phyloP scores from a whole-genome alignment of 768 basidiomycete genomes.

The Russula abietina region DNA sequence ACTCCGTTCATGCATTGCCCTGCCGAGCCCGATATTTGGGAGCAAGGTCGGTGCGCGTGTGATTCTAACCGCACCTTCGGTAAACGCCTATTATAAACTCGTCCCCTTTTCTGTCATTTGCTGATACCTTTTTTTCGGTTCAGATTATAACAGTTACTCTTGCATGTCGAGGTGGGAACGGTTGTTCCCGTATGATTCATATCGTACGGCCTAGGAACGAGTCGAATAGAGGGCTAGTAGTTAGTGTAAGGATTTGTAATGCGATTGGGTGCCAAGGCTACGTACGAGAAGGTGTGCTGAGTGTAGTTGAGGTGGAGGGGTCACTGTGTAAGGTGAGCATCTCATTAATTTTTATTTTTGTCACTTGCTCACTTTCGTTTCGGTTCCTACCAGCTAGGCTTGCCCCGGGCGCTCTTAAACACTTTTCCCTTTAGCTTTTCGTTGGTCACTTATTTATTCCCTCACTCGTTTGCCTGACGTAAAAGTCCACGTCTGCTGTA shows the following conservation, averaged over 20 bases:
- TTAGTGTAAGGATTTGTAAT: no score
- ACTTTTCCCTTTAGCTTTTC: neutral
- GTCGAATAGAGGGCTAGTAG: no score
- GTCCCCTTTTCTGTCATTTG: neutral
- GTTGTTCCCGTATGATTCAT: neutral
- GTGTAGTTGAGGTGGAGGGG: no score
- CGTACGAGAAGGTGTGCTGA: no score
- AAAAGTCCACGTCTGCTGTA: neutral
- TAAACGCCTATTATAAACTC: slow-evolving; percentile 16
- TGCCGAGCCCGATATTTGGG: slow-evolving; percentile 33
- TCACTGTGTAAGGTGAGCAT: no score
- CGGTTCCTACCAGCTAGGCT: neutral
- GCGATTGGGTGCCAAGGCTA: no score
- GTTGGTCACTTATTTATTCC: neutral
- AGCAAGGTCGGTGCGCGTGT: slow-evolving; percentile 43
- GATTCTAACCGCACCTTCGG: slow-evolving; percentile 52
- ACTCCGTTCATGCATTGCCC: slow-evolving; percentile 62
- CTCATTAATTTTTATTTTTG: neutral
- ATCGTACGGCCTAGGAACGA: no score
- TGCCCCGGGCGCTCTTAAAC: neutral
- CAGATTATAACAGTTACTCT: slow-evolving; percentile 54
- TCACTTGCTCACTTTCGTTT: no score
- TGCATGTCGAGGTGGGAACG: slow-evolving; percentile 51
- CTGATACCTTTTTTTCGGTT: neutral
- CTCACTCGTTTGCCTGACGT: neutral